Evolutionary conservation across 805 yeast species (phyloP), one percentile per base, ranked within the genome.

Genomic region (Candida ascalaphidarum): DNA sequence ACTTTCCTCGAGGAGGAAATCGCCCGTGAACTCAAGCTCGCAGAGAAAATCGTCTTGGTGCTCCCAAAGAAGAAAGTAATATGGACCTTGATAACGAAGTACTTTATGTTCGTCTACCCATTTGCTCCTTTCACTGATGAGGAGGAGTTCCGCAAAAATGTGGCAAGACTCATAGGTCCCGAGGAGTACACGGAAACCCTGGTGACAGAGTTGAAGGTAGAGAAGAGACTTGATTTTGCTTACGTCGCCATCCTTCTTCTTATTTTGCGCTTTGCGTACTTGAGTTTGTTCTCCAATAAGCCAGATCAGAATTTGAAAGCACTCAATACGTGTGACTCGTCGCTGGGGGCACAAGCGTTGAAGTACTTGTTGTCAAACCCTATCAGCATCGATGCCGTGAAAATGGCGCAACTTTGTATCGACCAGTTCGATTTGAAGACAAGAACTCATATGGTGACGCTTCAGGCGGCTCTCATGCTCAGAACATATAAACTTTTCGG

Each of bases 201-300:
- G 15, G 29, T 25, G 7, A 32, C 29, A 2, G 39, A 52, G 12
- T 43, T 61, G 18, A 52, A 56, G 4, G 43, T 65, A 3, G 56
- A 51, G 25, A 61, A 52, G 30, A 49, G 58, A 34, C 61, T 55
- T 27, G 74, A 70, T 32, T 64, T 62, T 41, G 66, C 68, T 35
- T 63, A 49, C 21, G 46, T 74, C 23, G 78, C 81, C 28, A 63
- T 74, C 1, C 41, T 71, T 36, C 51, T 75, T 11, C 60, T 75
- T 12, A 57, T 74, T 13, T 43, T 76, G 22, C 58, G 81, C 32
- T 42, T 76, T 14, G 60, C 75, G 15, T 74, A 79, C 71, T 50
- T 71, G 19, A 68, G 79, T 0, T 46, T 73, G 25, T 31, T 44
- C 13, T 36, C 46, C 17, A 41, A 40, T 28, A 33, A 30, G 10